phyloP scores from a whole-genome alignment of 1,284 basidiomycete genomes.

The Anthracocystis setariae region DNA sequence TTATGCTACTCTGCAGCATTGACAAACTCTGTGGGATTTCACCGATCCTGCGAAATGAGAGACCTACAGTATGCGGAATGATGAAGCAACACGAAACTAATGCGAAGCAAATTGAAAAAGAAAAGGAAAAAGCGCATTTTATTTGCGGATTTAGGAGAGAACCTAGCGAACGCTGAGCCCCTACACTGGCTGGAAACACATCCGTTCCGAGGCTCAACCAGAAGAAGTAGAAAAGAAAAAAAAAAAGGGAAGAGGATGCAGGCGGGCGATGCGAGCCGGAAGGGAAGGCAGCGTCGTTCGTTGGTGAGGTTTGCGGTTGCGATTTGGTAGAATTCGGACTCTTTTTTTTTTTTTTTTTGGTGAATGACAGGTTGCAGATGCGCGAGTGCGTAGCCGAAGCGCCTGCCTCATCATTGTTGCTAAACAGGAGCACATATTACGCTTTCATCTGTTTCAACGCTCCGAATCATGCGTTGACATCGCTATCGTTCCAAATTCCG shows the following conservation, averaged over 20 bases:
- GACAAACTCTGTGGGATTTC: too few species aligned
- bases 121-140: neutral
- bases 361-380: constrained; percentile 3
- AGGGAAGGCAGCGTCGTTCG: too few species aligned
- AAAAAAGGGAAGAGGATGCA: neutral
- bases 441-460: too few species aligned
- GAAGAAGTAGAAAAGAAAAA: too few species aligned
- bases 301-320: too few species aligned
- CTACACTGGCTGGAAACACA: constrained; percentile 1
- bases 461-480: too few species aligned
- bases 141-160: too few species aligned
- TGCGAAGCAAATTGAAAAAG: neutral
- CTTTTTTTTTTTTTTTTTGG: too few species aligned
- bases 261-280: too few species aligned
- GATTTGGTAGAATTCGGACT: neutral
- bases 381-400: constrained; percentile 7
- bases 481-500: too few species aligned
- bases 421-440: neutral
- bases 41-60: too few species aligned
- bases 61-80: constrained; percentile 1
- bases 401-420: neutral
- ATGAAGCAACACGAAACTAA: neutral
- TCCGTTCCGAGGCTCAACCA: constrained; percentile 6
- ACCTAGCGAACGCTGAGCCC: neutral
- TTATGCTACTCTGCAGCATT: too few species aligned